Percentiles rank a stretch among this genome's conserved stretches.
phyloP scores from a whole-genome alignment of 2,329 filamentous ascomycete genomes.

The Phialophora macrospora region DNA sequence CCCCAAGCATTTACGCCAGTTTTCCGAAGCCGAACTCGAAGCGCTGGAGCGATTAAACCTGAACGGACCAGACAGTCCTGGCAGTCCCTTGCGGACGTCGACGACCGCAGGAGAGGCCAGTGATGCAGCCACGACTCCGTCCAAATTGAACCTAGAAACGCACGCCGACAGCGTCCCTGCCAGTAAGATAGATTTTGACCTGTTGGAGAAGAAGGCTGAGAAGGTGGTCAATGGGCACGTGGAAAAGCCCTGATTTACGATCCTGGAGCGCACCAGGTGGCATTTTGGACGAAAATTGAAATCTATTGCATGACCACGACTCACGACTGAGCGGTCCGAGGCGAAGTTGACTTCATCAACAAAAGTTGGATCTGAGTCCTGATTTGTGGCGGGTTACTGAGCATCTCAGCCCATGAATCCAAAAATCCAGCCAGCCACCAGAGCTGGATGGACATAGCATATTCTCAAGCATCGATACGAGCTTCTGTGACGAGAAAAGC shows the following conservation, averaged over 20 bases:
- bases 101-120: constrained; percentile 25
- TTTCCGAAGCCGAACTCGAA: constrained; percentile 51
- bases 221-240: constrained; percentile 28
- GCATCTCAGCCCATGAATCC: background rate
- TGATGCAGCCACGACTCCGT: constrained; percentile 31
- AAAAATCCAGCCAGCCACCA: background rate
- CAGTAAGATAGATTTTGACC: constrained; percentile 45
- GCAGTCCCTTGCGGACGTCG: constrained; percentile 30
- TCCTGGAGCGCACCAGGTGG: background rate
- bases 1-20: constrained; percentile 60
- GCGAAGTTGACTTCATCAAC: background rate
- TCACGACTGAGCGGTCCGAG: background rate
- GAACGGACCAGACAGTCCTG: constrained; percentile 28
- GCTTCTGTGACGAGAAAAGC: background rate
- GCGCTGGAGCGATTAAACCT: constrained; percentile 50
- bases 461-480: background rate
- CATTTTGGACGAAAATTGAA: background rate
- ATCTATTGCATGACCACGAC: background rate
- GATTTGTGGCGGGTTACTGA: background rate
- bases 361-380: background rate
- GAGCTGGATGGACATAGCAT: background rate
- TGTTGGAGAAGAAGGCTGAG: constrained; percentile 47
- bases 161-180: constrained; percentile 30
- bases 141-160: constrained; percentile 41
- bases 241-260: background rate